phyloP scores from a whole-genome alignment of 2,329 filamentous ascomycete genomes.

The Monosporascus ibericus region DNA sequence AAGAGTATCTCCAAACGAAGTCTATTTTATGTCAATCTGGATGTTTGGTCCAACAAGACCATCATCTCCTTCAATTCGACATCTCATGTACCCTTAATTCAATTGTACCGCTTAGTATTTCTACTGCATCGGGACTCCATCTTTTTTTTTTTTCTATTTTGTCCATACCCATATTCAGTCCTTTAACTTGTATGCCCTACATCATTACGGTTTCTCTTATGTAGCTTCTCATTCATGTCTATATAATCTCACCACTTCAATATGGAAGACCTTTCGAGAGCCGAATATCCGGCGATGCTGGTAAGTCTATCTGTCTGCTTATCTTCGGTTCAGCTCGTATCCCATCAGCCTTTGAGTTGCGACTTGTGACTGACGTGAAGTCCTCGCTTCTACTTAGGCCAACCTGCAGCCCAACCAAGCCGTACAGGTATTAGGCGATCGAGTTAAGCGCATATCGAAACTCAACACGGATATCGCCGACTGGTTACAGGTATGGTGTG shows the following conservation, averaged over 20 bases:
- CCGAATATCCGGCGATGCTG: constrained; percentile 92
- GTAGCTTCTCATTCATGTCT: constrained; percentile 19
- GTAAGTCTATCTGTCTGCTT: constrained; percentile 47
- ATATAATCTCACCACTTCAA: constrained; percentile 21
- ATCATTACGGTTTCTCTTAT: constrained; percentile 19
- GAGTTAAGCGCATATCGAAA: constrained; percentile 78
- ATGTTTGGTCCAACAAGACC: constrained; percentile 3
- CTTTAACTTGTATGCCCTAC: constrained; percentile 15
- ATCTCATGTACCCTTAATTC: constrained; percentile 13
- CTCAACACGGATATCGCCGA: constrained; percentile 90
- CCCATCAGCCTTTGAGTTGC: not conserved
- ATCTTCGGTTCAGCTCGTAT: too few species aligned
- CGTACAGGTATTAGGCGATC: constrained; percentile 74
- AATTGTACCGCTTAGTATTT: not conserved
- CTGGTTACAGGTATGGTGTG: constrained; percentile 76
- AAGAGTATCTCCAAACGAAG: too few species aligned
- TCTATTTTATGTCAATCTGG: not conserved
- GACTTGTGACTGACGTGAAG: constrained; percentile 9
- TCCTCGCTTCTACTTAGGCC: constrained; percentile 46
- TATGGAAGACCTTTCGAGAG: constrained; percentile 74
- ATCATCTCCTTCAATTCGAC: constrained; percentile 4
- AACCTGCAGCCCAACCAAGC: constrained; percentile 77
- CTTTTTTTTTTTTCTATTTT: constrained; percentile 5
- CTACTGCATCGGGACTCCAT: constrained; percentile 8
- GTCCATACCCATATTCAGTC: too few species aligned